These are phyloP conservation scores for Rutstroemia sp. DNA, from an alignment of 2,329 filamentous ascomycete genomes.

Conservation along the genomic window DNA sequence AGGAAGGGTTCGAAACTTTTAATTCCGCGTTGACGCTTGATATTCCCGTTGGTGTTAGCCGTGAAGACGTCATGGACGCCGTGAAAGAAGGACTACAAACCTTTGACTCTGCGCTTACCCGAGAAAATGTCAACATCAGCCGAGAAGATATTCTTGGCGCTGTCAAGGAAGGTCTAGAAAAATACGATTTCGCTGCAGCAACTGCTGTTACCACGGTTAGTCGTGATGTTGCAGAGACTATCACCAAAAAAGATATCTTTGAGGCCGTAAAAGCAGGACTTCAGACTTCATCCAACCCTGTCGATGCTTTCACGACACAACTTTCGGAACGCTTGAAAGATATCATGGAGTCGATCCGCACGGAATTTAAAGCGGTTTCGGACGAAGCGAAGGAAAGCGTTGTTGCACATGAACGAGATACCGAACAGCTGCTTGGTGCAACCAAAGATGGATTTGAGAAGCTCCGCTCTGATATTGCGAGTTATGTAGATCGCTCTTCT, in stretches of 20 bases:
- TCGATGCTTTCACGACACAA: slow-evolving; percentile 39
- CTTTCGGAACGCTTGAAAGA: slow-evolving; percentile 53
- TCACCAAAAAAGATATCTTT: slow-evolving; percentile 48
- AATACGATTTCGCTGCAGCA: slow-evolving; percentile 37
- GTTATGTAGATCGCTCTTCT: slow-evolving; percentile 66
- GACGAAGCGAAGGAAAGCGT: slow-evolving; percentile 70
- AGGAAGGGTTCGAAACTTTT: slow-evolving; percentile 48
- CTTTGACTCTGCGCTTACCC: slow-evolving; percentile 54
- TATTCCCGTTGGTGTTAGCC: slow-evolving; percentile 52
- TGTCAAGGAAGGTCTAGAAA: slow-evolving; percentile 62
- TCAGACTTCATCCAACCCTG: slow-evolving; percentile 36
- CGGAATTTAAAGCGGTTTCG: slow-evolving; percentile 52
- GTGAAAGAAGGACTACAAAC: slow-evolving; percentile 74
- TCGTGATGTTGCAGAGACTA: slow-evolving; percentile 47
- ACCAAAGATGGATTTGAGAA: slow-evolving; percentile 82
- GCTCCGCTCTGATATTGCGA: slow-evolving; percentile 71
- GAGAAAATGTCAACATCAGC: slow-evolving; percentile 51
- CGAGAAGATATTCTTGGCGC: slow-evolving; percentile 58
- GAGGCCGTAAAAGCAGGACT: slow-evolving; percentile 53
- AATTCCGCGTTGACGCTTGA: slow-evolving; percentile 48
- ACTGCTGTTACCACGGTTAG: slow-evolving; percentile 36
- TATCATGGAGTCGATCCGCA: slow-evolving; percentile 52
- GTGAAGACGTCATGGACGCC: slow-evolving; percentile 79
- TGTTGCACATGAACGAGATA: slow-evolving; percentile 70
- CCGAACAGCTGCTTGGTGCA: slow-evolving; percentile 81